Base-by-base conservation (phyloP, 2,329 filamentous ascomycete genomes). In the Fusarium austroafricanum region DNA sequence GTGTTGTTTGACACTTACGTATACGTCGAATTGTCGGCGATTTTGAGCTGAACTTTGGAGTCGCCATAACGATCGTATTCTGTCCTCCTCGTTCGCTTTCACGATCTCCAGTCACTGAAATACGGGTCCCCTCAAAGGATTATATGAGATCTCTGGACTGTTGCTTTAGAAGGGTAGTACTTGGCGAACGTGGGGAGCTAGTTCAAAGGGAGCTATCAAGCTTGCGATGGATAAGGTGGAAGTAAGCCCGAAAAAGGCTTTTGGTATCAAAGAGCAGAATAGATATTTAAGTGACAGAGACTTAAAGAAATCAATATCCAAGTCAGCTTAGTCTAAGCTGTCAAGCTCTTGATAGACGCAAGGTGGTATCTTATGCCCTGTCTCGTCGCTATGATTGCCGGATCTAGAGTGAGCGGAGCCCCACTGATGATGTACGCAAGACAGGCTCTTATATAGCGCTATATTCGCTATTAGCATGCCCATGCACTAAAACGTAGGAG, bases 21-120 rank as follows among this genome's bases (percentile, higher is more conserved):
- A 96, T 96, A 77, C 92, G 92, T 79, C 92, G 90, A 77, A 96
- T 92, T 28, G 92, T 95, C 42, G 92, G 92, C 67, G 90, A 94
- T 77, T 93, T 94, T 72, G 90, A 88, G 78, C 91, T 93, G 82
- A 91, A 80, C 71, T 83, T 76, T 23, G 78, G 73, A 23, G 76
- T 80, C 40, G 81, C 76, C 81, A 83, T 84, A 63, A 8, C 39
- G 14, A 55, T 28, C 14, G 2, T 18, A 33, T 15, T 15, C 5
- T 26, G 35, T 20, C 39, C 17, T 26, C 7, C 18, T 17, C 12
- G 5, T 33, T 14, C 12, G 12, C 26, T 49, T 35, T 4, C n/a
- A 26, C 20, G 14, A 12, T 15, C 17, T 11, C 3, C 21, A 12
- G 14, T 46, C 28, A 38, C 46, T 3, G 0, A 12, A 17, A 20